These are phyloP conservation scores for Podila epicladia DNA, from an alignment of 192 early-diverging fungal species.

Conservation along the genomic window DNA sequence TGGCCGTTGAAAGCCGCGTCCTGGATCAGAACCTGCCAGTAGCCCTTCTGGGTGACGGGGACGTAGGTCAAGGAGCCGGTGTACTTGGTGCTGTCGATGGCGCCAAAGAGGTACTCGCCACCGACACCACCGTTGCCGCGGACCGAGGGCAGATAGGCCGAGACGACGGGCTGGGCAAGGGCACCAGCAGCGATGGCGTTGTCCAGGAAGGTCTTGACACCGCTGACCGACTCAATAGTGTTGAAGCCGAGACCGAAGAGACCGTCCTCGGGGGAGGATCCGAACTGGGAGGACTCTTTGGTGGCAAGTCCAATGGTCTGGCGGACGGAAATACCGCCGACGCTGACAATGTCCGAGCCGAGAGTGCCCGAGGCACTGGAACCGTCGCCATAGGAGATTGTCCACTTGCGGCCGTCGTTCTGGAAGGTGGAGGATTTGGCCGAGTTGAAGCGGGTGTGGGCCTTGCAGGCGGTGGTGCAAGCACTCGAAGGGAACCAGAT, in stretches of 20 bases:
- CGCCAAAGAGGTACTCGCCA: conserved; percentile 68
- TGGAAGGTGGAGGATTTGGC: conserved; percentile 62
- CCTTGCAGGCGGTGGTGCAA: conserved; percentile 57
- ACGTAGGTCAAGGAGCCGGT: conserved; percentile 64
- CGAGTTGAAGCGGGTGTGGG: conserved; percentile 58
- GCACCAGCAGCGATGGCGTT: conserved; percentile 65
- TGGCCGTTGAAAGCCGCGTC: conserved; percentile 53
- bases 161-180: conserved; percentile 67
- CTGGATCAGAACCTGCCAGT: conserved; percentile 67
- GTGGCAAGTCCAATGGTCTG: conserved; percentile 74
- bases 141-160: conserved; percentile 67
- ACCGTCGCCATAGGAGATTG: conserved; percentile 75
- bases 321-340: conserved; percentile 57
- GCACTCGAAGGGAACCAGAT: conserved; percentile 65
- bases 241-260: conserved; percentile 75
- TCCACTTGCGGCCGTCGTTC: conserved; percentile 38
- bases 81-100: conserved; percentile 60
- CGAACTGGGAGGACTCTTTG: conserved; percentile 65
- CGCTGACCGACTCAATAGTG: conserved; percentile 48
- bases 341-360: too few relatives aligned
- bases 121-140: conserved; percentile 54
- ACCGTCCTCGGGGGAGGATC: conserved; percentile 68
- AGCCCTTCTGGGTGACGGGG: conserved; percentile 63
- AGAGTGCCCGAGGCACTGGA: conserved; percentile 54
- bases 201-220: conserved; percentile 64